Conservation (phyloP, 2,329 filamentous ascomycete genomes). For the Aspergillus piperis region DNA sequence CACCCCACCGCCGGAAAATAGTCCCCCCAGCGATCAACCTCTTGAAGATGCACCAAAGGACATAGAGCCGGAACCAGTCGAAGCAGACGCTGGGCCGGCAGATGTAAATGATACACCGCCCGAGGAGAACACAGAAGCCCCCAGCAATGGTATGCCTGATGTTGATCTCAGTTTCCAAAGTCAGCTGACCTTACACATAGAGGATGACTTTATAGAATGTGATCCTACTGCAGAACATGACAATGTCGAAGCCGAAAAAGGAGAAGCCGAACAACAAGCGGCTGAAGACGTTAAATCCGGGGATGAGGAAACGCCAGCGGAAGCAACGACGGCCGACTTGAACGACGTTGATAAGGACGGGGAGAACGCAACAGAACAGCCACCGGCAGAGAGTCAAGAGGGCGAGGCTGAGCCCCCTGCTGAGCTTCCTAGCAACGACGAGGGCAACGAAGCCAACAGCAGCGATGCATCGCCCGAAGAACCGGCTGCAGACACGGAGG, state of each 20-base stretch:
- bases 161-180: constrained; percentile 10
- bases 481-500: constrained; percentile 10
- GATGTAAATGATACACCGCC: neutral
- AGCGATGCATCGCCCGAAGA: constrained; percentile 13
- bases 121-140: constrained; percentile 15
- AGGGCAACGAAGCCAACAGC: constrained; percentile 10
- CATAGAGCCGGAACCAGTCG: constrained; percentile 11
- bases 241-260: constrained; percentile 34
- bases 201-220: constrained; percentile 37
- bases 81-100: constrained; percentile 5
- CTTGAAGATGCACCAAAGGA: constrained; percentile 16
- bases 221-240: constrained; percentile 33
- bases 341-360: constrained; percentile 12
- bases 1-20: constrained; percentile 9
- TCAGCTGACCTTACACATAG: constrained; percentile 25
- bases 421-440: constrained; percentile 2
- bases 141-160: constrained; percentile 27
- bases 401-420: constrained; percentile 5
- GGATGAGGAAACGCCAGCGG: constrained; percentile 17
- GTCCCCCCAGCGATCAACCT: constrained; percentile 18
- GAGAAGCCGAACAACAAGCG: constrained; percentile 34
- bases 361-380: constrained; percentile 13
- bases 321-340: constrained; percentile 7
- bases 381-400: constrained; percentile 2
- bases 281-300: constrained; percentile 33